Conservation (phyloP, 2,329 filamentous ascomycete species). For the Diaporthe citriasiana region DNA sequence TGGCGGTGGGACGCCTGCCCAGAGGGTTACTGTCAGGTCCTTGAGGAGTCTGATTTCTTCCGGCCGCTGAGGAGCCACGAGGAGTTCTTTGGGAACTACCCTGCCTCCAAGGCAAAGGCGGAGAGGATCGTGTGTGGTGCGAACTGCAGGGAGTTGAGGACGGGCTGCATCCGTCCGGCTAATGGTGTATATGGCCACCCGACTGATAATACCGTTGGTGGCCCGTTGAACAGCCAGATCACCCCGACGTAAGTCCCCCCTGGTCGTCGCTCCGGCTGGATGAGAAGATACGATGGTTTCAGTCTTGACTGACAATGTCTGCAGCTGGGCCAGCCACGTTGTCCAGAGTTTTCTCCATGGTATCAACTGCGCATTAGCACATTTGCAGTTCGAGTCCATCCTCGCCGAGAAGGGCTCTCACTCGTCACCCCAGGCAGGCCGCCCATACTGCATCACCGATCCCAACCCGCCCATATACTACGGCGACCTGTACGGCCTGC, state of each 20-base stretch:
- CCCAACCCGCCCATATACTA: conserved; percentile 58
- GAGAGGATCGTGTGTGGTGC: conserved; percentile 59
- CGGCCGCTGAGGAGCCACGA: conserved; percentile 53
- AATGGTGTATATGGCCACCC: conserved; percentile 68
- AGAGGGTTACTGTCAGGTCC: conserved; percentile 54
- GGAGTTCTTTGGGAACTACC: conserved; percentile 61
- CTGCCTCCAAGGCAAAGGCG: conserved; percentile 60
- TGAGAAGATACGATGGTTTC: too few relatives aligned
- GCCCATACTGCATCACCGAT: conserved; percentile 58
- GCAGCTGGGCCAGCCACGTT: conserved; percentile 56
- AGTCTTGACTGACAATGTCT: conserved; percentile 16
- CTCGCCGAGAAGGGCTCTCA: conserved; percentile 49
- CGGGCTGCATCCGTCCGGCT: conserved; percentile 65
- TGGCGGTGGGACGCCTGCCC: conserved; percentile 57
- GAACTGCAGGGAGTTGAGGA: conserved; percentile 57
- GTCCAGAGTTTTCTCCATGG: conserved; percentile 58
- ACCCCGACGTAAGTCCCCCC: conserved; percentile 58
- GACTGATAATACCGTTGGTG: conserved; percentile 60
- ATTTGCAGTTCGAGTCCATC: conserved; percentile 58
- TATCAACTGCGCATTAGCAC: conserved; percentile 58
- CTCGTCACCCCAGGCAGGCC: conserved; percentile 51
- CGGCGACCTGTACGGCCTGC: conserved; percentile 53
- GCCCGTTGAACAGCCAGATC: conserved; percentile 55
- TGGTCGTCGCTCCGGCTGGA: too few relatives aligned
- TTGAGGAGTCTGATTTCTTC: conserved; percentile 59